These are phyloP conservation scores for Linderniella brevidens DNA, from an alignment of 257 asterid species.

Conservation along the genomic window DNA sequence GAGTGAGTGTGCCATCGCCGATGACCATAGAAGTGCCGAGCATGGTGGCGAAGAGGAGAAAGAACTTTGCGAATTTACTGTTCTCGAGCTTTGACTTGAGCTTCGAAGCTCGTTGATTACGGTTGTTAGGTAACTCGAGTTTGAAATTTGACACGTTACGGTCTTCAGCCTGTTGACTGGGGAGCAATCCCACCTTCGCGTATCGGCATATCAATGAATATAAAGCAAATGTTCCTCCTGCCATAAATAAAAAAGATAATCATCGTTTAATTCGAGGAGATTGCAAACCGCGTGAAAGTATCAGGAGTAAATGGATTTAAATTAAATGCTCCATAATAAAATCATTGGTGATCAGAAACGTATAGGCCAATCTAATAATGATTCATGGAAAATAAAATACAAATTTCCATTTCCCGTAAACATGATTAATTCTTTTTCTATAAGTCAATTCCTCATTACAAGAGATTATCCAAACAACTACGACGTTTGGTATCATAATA, in stretches of 20 bases:
- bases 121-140: constrained; percentile 20
- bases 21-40: constrained; percentile 82
- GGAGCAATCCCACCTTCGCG: constrained; percentile 40
- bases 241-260: not conserved
- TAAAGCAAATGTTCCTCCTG: constrained; percentile 70
- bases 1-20: constrained; percentile 75
- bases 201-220: constrained; percentile 52
- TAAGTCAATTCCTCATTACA: not conserved
- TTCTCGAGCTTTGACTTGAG: constrained; percentile 24
- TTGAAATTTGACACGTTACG: constrained; percentile 26
- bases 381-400: no score
- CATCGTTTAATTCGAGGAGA: not conserved
- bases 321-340: no score
- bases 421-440: no score
- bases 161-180: constrained; percentile 37
- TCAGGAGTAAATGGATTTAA: no score
- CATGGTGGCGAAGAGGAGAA: constrained; percentile 34
- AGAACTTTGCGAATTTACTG: constrained; percentile 18
- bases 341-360: no score
- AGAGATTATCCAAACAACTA: not conserved
- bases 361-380: no score
- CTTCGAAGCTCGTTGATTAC: constrained; percentile 17
- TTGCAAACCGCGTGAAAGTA: not conserved
- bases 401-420: no score
- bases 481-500: not conserved